Evolutionary conservation across 371 early-diverging fungal genomes (phyloP).

Genomic region (Haplosporangium sp.): DNA sequence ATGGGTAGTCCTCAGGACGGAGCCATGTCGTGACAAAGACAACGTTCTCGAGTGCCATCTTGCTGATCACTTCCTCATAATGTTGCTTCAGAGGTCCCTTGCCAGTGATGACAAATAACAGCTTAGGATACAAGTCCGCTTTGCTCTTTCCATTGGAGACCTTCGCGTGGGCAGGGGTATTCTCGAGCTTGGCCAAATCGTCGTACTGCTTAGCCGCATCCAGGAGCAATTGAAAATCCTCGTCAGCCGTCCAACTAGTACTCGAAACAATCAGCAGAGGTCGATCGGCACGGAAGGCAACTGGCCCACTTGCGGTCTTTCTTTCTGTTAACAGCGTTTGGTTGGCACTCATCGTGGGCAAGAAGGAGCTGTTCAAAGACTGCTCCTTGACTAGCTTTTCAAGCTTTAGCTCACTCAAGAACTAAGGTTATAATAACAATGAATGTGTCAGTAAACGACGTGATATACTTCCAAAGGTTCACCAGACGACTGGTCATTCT

Average conservation of each 20-base stretch:
- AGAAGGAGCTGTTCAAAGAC: conserved; percentile 41
- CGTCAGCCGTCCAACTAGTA: conserved; percentile 98
- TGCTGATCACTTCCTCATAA: conserved; percentile 73
- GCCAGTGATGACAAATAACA: conserved; percentile 92
- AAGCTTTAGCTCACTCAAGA: conserved; percentile 55
- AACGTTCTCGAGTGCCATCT: conserved; percentile 65
- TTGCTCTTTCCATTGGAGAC: conserved; percentile 7
- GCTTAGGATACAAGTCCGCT: conserved; percentile 58
- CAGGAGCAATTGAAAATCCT: conserved; percentile 88
- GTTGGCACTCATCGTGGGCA: conserved; percentile 40
- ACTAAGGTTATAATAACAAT: conserved; percentile 17
- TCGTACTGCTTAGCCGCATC: conserved; percentile 78
- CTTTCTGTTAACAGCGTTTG: conserved; percentile 62
- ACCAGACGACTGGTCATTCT: neutral
- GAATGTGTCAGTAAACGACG: neutral
- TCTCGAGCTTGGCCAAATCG: conserved; percentile 43
- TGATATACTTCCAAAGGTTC: too few species aligned
- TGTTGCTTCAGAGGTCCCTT: conserved; percentile 85
- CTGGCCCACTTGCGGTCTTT: conserved; percentile 41
- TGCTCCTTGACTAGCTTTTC: conserved; percentile 58
- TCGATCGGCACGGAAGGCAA: conserved; percentile 61
- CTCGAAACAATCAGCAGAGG: conserved; percentile 85
- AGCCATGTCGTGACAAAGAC: conserved; percentile 88
- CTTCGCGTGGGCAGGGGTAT: conserved; percentile 24
- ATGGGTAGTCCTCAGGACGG: conserved; percentile 83